Percentiles rank a stretch among this genome's conserved stretches.
Conservation (phyloP, 2,329 filamentous ascomycete species). For the Annulohypoxylon truncatum region DNA sequence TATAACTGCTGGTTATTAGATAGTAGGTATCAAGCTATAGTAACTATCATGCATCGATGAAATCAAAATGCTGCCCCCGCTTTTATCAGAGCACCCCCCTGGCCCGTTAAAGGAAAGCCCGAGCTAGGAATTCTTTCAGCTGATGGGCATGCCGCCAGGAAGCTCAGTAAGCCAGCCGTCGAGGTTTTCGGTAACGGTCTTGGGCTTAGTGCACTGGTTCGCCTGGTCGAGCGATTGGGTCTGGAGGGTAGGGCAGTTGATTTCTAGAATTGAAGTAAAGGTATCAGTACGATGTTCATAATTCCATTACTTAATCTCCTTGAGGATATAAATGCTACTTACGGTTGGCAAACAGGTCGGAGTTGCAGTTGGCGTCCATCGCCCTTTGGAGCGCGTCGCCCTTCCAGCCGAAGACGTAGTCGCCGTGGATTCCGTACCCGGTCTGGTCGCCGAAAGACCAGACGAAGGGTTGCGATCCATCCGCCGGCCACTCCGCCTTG, state of each 20-base stretch:
- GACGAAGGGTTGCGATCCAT: slow-evolving; percentile 51
- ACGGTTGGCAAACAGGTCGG: slow-evolving; percentile 45
- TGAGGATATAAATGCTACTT: neutral
- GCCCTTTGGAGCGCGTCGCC: slow-evolving; percentile 54
- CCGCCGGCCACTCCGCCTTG: slow-evolving; percentile 50
- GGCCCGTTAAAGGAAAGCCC: neutral
- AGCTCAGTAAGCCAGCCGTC: slow-evolving; percentile 50
- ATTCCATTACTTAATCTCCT: neutral
- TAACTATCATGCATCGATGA: neutral
- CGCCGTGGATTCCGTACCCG: slow-evolving; percentile 54
- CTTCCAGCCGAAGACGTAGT: slow-evolving; percentile 58
- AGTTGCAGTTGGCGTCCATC: slow-evolving; percentile 52
- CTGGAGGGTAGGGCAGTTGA: slow-evolving; percentile 48
- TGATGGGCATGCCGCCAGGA: slow-evolving; percentile 46
- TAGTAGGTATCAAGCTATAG: slow-evolving; percentile 2
- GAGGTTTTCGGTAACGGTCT: slow-evolving; percentile 49
- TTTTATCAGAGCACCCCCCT: neutral
- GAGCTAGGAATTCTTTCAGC: neutral
- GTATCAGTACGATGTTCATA: neutral
- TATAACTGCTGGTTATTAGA: neutral
- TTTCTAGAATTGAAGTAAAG: neutral
- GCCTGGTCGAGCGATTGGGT: slow-evolving; percentile 47
- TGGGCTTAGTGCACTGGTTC: slow-evolving; percentile 49
- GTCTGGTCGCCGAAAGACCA: slow-evolving; percentile 50
- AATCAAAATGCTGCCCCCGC: neutral